Evolutionary conservation across 108 stramenopile genomes (phyloP), one percentile per base, ranked within the genome.

Genomic region (Poteriospumella lacustris): DNA sequence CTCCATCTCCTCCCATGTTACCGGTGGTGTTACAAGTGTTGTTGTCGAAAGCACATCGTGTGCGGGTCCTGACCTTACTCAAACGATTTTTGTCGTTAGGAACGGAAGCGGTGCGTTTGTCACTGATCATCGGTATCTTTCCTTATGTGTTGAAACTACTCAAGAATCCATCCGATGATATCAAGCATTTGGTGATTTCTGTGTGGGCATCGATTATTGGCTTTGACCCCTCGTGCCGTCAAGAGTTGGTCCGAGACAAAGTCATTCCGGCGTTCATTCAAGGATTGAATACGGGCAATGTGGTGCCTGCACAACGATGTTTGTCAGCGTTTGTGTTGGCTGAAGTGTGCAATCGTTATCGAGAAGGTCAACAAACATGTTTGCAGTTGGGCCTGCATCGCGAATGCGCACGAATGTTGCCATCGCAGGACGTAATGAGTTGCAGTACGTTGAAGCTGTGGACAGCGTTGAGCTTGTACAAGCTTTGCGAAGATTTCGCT

Each of bases 121-220:
- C 96, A 1, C 76, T 99, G 24, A 90, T 87, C 59, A 89, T 99
- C 2, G 98, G 98, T 0, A 95, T 97, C 42, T 95, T 95, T 67
- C 98, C 96, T 1, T 99, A 99, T 69, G 94, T 99, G 0, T 80
- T 94, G 79, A 97, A 96, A 79, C 87, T 99, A 58, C 80, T 97
- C 1, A 90, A 94, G 81, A 89, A 88, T 68, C 90, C 94, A 5
- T 86, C 89, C 26, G 84, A 87, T 40, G 94, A 97, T 68, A 92
- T 94, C 67, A 93, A 92, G 44, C 93, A 90, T 59, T 85, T 93
- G 0, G 79, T 99, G 41, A 89, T 96, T 9, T 89, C 89, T 62
- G 97, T 97, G 72, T 99, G 98, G 98, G 91, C 95, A 1, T 87
- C 85, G 42, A 93, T 99, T 38, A 68, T 99, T 1, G 81, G 83